Evolutionary conservation across 345 rosid genomes (phyloP), one percentile per base, ranked within the genome.

Genomic region (Lepidium aucheri): DNA sequence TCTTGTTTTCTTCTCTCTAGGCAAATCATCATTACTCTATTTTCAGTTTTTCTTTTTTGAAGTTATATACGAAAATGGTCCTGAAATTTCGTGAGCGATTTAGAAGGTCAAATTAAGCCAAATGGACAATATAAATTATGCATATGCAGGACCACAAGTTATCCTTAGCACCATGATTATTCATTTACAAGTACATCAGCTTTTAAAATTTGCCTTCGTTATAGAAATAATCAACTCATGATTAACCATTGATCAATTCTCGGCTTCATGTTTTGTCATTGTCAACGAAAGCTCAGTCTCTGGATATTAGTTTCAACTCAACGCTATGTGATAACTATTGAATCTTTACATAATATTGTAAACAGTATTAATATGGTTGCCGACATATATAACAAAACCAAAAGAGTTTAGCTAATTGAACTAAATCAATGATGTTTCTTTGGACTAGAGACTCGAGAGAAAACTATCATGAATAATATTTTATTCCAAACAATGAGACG

Each of bases 1-100:
- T 64, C 60, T 57, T 64, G 65, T 64, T 72, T 47, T 65, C 39
- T 46, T 64, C 55, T 64, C 55, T 64, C 41, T 64, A 11, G 60
- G 45, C 36, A 63, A 63, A 17, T 24, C 22, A 26, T 43, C 46
- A 36, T 8, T 53, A 0, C 7, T 28, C 32, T 1, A 28, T 28
- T 28, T 28, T 28, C 32, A 28, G n/a, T n/a, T n/a, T n/a, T n/a
- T n/a, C n/a, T 28, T 43, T 3, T 51, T 1, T 53, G 10, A 70
- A 9, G 42, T 53, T 62, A 26, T 22, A 10, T 61, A 43, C 50
- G 6, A 44, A 6, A 40, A 32, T 70, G 56, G 63, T 63, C 65
- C 75, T 47, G 20, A 69, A 26, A 32, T 15, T 51, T 32, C 2
- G 12, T 47, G 9, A 36, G n/a, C 8, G 36, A 34, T n/a, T 38